These are phyloP conservation scores for Arthromyces matolae DNA, from an alignment of 768 basidiomycete species.

Conservation along the genomic window DNA sequence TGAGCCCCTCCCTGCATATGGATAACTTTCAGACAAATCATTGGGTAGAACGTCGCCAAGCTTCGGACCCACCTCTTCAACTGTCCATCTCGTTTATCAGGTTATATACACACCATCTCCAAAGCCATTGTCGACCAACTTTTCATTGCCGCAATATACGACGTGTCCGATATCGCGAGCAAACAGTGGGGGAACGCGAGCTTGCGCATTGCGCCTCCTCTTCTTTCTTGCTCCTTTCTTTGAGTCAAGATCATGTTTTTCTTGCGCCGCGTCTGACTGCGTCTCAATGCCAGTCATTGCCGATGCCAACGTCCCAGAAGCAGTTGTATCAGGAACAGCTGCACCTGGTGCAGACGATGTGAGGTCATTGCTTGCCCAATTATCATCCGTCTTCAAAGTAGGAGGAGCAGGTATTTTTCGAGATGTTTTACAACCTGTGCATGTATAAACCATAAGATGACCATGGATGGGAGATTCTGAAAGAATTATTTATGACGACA, in stretches of 20 bases:
- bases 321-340: neutral
- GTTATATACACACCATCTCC: conserved; percentile 27
- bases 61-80: neutral
- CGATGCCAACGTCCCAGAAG: neutral
- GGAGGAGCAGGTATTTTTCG: conserved; percentile 70
- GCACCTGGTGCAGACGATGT: neutral
- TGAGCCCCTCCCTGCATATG: no score
- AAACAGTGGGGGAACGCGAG: conserved; percentile 58
- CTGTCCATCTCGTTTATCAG: conserved; percentile 9
- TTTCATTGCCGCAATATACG: conserved; percentile 62
- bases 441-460: conserved; percentile 56
- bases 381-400: conserved; percentile 12
- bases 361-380: neutral
- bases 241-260: neutral
- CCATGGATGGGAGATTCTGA: conserved; percentile 42
- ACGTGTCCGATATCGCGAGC: conserved; percentile 63
- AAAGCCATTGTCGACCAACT: conserved; percentile 21
- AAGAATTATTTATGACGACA: neutral
- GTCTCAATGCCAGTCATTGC: neutral
- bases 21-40: neutral
- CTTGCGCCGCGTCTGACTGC: neutral
- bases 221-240: conserved; percentile 15
- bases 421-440: conserved; percentile 51
- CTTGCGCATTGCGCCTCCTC: conserved; percentile 10
- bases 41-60: neutral